Conservation (phyloP, 371 early-diverging fungal species). For the Dichotomocladium elegans region DNA sequence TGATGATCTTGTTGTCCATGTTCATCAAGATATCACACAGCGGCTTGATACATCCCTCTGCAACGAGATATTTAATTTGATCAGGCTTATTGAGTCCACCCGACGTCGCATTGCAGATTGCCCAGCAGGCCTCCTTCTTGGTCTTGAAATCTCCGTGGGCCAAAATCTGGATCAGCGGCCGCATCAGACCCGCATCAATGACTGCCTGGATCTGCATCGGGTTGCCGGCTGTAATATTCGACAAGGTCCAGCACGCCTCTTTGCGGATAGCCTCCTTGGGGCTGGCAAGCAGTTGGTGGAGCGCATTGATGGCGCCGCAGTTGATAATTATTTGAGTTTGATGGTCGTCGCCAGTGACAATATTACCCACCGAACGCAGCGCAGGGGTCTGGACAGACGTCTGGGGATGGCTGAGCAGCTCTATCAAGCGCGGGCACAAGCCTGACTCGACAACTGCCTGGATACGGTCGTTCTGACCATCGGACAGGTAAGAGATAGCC, state of each 20-base stretch:
- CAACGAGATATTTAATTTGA: constrained; percentile 88
- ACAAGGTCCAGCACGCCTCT: constrained; percentile 99
- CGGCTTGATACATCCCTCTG: constrained; percentile 91
- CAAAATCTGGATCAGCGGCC: constrained; percentile 88
- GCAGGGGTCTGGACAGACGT: constrained; percentile 96
- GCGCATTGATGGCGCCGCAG: constrained; percentile 82
- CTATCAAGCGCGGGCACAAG: constrained; percentile 89
- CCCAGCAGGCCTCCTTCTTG: constrained; percentile 99
- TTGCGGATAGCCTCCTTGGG: constrained; percentile 95
- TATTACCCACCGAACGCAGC: constrained; percentile 98
- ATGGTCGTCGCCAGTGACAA: constrained; percentile 97
- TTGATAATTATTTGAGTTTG: constrained; percentile 97
- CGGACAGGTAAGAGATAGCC: constrained; percentile 99
- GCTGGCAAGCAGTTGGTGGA: constrained; percentile 78
- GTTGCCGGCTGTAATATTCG: constrained; percentile 99
- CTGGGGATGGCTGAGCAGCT: constrained; percentile 85
- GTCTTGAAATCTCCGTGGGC: constrained; percentile 93
- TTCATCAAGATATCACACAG: constrained; percentile 89
- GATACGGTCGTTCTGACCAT: constrained; percentile 93
- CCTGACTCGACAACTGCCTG: constrained; percentile 97
- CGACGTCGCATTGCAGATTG: constrained; percentile 97
- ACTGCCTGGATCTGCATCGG: constrained; percentile 93
- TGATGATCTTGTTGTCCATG: constrained; percentile 92
- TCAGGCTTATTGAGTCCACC: constrained; percentile 87
- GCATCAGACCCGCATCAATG: constrained; percentile 93